A percentile compares a stretch with the other conserved stretches of the same genome.
Evolutionary conservation across 441 rosid species (phyloP).

Genomic region (Lepidium campestre): DNA sequence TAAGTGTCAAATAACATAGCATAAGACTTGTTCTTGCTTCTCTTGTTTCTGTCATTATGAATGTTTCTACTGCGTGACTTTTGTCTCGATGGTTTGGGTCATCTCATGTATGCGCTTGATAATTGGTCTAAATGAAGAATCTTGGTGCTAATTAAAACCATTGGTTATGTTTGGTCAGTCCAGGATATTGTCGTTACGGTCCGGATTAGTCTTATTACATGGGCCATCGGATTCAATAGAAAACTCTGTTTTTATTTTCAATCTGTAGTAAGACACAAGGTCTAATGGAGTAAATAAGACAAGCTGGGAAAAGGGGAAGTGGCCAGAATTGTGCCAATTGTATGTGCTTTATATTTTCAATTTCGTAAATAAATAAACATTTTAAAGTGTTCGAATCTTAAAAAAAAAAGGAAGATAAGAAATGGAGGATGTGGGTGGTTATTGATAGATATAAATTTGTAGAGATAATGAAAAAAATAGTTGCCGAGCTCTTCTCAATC

Average conservation of each 20-base stretch:
- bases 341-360: background rate
- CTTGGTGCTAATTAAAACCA: background rate
- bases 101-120: background rate
- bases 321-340: background rate
- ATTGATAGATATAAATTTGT: no score
- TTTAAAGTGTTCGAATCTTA: background rate
- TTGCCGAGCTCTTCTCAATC: no score
- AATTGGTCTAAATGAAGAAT: background rate
- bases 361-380: background rate
- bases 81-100: background rate
- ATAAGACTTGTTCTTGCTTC: constrained; percentile 21
- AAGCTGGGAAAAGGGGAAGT: background rate
- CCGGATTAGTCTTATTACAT: background rate
- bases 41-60: constrained; percentile 1
- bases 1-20: constrained; percentile 21
- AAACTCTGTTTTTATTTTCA: background rate
- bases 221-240: background rate
- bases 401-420: no score
- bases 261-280: background rate
- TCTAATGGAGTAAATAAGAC: background rate
- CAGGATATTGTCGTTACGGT: background rate
- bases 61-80: background rate
- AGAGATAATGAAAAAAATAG: no score
- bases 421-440: no score
- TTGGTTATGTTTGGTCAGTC: background rate